Percentiles rank a stretch among this genome's conserved stretches.
phyloP scores from a whole-genome alignment of 2,329 filamentous ascomycete species.

The Scedosporium minutisporum region DNA sequence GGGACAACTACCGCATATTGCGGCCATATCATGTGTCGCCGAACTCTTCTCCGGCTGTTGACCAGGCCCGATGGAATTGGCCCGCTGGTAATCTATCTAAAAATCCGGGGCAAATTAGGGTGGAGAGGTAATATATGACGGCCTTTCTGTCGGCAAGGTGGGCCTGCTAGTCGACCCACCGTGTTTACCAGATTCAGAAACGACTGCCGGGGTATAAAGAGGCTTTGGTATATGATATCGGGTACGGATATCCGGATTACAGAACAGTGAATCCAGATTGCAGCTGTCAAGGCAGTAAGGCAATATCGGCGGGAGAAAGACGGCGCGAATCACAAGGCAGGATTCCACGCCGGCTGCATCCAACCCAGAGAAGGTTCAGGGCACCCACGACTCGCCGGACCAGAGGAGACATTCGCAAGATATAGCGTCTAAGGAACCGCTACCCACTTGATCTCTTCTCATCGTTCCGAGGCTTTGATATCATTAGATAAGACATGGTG shows the following conservation, averaged over 20 bases:
- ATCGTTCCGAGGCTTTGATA: too few species aligned
- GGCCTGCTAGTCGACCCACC: background rate
- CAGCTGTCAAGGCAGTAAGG: background rate
- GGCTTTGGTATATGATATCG: background rate
- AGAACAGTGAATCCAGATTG: background rate
- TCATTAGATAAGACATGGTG: too few species aligned
- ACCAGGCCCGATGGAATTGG: background rate
- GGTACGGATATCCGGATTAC: background rate
- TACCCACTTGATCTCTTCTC: too few species aligned
- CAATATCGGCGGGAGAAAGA: background rate
- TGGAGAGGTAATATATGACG: background rate
- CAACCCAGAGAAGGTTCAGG: too few species aligned
- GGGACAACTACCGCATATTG: conserved; percentile 1
- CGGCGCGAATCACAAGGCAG: background rate
- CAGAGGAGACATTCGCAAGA: background rate
- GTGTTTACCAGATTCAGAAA: background rate
- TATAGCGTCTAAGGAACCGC: too few species aligned
- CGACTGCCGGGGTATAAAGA: background rate
- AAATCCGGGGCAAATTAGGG: background rate
- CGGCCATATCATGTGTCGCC: conserved; percentile 1
- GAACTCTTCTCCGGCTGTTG: background rate
- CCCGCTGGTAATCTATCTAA: conserved; percentile 1
- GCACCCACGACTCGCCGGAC: background rate
- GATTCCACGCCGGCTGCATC: background rate
- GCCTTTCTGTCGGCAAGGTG: background rate